Evolutionary conservation across 306 rosid genomes (phyloP).

Genomic region (Mucuna pruriens): DNA sequence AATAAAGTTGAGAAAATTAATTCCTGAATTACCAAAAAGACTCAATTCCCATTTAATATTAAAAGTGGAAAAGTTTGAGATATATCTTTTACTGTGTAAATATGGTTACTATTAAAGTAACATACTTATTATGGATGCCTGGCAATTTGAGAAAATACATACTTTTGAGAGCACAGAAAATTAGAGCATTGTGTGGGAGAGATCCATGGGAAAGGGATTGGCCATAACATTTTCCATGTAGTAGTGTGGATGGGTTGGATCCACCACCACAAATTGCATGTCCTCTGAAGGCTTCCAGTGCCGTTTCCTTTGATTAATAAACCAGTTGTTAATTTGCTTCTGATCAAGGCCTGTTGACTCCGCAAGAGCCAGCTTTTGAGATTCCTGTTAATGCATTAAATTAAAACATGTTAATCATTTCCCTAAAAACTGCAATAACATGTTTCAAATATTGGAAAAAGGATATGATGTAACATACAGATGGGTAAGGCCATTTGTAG

Average conservation of each 20-base stretch:
- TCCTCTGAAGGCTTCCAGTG: conserved; percentile 95
- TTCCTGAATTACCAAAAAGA: not conserved
- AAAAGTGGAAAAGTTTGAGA: not conserved
- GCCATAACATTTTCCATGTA: conserved; percentile 71
- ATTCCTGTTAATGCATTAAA: conserved; percentile 55
- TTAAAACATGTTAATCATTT: not conserved
- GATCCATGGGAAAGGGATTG: conserved; percentile 72
- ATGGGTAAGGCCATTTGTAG: conserved; percentile 93
- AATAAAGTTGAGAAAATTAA: not conserved
- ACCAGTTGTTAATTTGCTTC: conserved; percentile 96
- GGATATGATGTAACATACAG: conserved; percentile 46
- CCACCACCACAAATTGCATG: conserved; percentile 89
- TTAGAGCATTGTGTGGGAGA: conserved; percentile 62
- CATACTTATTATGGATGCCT: not conserved
- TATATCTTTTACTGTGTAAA: not conserved
- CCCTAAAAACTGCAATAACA: not conserved
- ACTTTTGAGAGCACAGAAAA: not conserved
- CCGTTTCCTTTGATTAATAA: conserved; percentile 84
- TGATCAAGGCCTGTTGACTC: conserved; percentile 86
- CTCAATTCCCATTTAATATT: not conserved
- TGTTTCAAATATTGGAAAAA: not conserved
- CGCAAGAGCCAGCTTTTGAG: conserved; percentile 81
- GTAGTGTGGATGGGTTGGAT: conserved; percentile 76
- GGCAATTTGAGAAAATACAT: not conserved
- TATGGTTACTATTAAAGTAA: not conserved